phyloP scores from a whole-genome alignment of 2,329 filamentous ascomycete genomes.

The Talaromyces marneffei region DNA sequence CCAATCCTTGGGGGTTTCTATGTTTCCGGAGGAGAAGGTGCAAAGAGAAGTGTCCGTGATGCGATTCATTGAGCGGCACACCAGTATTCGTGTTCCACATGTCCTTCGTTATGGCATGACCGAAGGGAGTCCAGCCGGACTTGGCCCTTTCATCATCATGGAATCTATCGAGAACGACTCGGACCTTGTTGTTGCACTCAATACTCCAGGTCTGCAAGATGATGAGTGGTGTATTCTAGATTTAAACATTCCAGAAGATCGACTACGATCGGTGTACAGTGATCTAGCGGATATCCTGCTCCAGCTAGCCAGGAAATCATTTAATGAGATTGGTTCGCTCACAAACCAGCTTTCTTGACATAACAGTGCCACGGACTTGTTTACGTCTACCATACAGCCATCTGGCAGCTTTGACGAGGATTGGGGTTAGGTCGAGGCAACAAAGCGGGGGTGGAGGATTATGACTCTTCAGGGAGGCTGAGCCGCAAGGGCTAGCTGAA shows the following conservation, averaged over 20 bases:
- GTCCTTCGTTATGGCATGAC: slow-evolving; percentile 19
- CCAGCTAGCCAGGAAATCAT: slow-evolving; percentile 30
- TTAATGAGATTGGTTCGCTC: slow-evolving; percentile 39
- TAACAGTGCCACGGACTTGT: too few relatives aligned
- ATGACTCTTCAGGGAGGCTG: too few relatives aligned
- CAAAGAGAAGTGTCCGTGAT: slow-evolving; percentile 18
- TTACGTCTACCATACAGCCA: too few relatives aligned
- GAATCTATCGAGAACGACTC: slow-evolving; percentile 24
- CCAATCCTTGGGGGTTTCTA: slow-evolving; percentile 16
- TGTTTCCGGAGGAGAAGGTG: slow-evolving; percentile 25
- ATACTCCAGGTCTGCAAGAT: slow-evolving; percentile 19
- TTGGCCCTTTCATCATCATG: slow-evolving; percentile 35
- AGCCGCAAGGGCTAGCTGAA: too few relatives aligned
- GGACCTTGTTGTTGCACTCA: slow-evolving; percentile 22
- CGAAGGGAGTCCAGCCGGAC: slow-evolving; percentile 5
- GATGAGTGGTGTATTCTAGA: slow-evolving; percentile 29
- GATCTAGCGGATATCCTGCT: slow-evolving; percentile 41
- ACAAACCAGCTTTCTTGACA: neutral
- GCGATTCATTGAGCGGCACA: slow-evolving; percentile 16
- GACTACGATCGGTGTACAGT: slow-evolving; percentile 32
- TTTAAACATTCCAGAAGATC: slow-evolving; percentile 29
- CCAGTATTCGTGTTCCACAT: slow-evolving; percentile 18
- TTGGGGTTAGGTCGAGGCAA: too few relatives aligned
- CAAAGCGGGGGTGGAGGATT: too few relatives aligned
- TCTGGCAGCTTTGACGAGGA: too few relatives aligned